Conservation (phyloP, 352 stramenopile species). For the Globisporangium nodosum region DNA sequence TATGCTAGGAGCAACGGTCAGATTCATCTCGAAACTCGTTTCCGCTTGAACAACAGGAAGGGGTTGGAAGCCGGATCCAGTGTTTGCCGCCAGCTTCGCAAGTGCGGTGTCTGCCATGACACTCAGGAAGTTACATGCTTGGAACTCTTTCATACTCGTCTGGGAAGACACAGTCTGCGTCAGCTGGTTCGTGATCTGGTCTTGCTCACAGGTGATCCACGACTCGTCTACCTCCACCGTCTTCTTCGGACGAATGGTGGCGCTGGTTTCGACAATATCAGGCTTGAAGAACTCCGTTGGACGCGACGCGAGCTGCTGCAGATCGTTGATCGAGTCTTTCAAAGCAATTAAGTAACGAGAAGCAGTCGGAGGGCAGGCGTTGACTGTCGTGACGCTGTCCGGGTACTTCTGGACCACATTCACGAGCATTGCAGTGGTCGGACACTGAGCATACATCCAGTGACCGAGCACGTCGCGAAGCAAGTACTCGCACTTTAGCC, state of each 20-base stretch:
- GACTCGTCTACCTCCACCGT: slow-evolving; percentile 29
- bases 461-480: slow-evolving; percentile 55
- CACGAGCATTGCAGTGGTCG: slow-evolving; percentile 22
- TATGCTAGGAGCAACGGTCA: slow-evolving; percentile 16
- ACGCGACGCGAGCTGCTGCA: slow-evolving; percentile 38
- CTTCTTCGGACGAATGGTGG: slow-evolving; percentile 33
- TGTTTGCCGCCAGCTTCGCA: background rate
- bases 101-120: slow-evolving; percentile 22
- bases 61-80: background rate
- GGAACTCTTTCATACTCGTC: slow-evolving; percentile 27
- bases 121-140: slow-evolving; percentile 48
- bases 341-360: slow-evolving; percentile 24
- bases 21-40: slow-evolving; percentile 54
- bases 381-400: slow-evolving; percentile 11
- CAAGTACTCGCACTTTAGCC: slow-evolving; percentile 46
- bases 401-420: slow-evolving; percentile 13
- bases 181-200: slow-evolving; percentile 13
- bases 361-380: slow-evolving; percentile 16
- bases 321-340: slow-evolving; percentile 26
- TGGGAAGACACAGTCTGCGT: slow-evolving; percentile 23
- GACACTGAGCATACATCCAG: slow-evolving; percentile 56
- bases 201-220: slow-evolving; percentile 28
- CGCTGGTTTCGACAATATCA: slow-evolving; percentile 37
- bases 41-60: slow-evolving; percentile 26
- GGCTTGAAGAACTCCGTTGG: slow-evolving; percentile 40